Evolutionary conservation across 2,329 filamentous ascomycete species (phyloP).

Genomic region (Dothiorella sarmentorum): DNA sequence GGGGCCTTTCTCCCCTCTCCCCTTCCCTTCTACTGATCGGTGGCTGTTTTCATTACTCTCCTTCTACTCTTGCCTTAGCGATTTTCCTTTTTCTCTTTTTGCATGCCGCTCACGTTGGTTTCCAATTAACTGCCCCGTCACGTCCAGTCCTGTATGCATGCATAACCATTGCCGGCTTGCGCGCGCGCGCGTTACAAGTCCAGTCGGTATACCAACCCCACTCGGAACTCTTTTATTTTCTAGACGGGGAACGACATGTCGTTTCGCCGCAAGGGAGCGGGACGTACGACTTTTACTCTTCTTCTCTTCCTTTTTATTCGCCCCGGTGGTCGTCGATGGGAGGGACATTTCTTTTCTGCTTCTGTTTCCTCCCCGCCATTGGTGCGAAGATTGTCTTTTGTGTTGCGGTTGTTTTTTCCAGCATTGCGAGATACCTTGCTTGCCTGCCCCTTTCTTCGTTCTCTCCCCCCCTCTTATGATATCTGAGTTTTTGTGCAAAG

Average conservation of each 20-base stretch:
- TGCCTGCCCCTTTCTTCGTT: not conserved
- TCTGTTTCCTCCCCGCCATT: not conserved
- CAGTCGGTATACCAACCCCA: too few species aligned
- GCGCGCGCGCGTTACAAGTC: too few species aligned
- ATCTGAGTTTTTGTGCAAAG: too few species aligned
- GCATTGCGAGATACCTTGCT: conserved; percentile 13
- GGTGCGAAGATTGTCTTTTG: not conserved
- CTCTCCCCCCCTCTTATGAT: too few species aligned
- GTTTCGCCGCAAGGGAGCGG: not conserved
- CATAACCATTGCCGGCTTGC: too few species aligned
- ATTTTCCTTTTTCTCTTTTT: conserved; percentile 8
- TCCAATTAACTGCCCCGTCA: not conserved
- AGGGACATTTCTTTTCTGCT: too few species aligned
- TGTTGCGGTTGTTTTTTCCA: not conserved
- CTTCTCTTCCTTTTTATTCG: not conserved
- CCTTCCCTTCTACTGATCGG: not conserved
- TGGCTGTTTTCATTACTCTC: not conserved
- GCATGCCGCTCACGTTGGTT: conserved; percentile 10
- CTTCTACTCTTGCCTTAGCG: conserved; percentile 1
- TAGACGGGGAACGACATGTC: conserved; percentile 3
- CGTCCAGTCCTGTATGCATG: too few species aligned
- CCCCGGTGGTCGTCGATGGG: too few species aligned
- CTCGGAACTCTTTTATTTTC: not conserved
- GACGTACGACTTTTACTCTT: not conserved
- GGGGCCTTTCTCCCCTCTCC: not conserved